phyloP scores from a whole-genome alignment of 805 yeast species.

The Myxozyma sirexii region DNA sequence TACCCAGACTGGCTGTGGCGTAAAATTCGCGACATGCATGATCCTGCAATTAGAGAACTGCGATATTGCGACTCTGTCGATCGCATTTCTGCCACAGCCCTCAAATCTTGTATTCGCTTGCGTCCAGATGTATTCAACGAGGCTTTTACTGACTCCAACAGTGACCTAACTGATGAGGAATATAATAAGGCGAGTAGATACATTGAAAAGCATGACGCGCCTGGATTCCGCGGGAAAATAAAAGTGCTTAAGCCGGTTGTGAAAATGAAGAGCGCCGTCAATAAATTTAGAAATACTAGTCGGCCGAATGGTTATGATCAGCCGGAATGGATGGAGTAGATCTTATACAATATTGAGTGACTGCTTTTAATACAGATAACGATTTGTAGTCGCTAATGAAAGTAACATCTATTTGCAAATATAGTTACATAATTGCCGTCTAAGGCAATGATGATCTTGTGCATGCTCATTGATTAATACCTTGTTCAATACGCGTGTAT shows the following conservation, averaged over 20 bases:
- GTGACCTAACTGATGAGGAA: constrained; percentile 9
- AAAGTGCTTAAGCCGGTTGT: constrained; percentile 16
- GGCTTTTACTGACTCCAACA: constrained; percentile 3
- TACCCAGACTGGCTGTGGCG: constrained; percentile 38
- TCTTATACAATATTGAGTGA: background rate
- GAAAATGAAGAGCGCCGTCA: constrained; percentile 9
- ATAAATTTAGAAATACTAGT: background rate
- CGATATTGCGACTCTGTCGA: constrained; percentile 36
- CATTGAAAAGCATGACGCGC: constrained; percentile 6
- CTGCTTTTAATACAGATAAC: too few species aligned
- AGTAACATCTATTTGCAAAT: too few species aligned
- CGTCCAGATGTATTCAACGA: constrained; percentile 34
- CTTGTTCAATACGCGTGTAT: too few species aligned
- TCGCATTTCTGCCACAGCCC: constrained; percentile 33
- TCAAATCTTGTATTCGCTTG: constrained; percentile 36
- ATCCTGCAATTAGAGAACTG: constrained; percentile 33
- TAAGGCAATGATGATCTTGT: too few species aligned
- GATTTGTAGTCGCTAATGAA: too few species aligned
- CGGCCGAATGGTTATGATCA: constrained; percentile 16
- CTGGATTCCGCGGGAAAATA: constrained; percentile 9
- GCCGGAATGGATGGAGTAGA: constrained; percentile 7
- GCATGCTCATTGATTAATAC: too few species aligned
- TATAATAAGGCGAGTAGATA: background rate
- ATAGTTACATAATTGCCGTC: too few species aligned
- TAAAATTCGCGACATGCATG: constrained; percentile 32